Base-by-base conservation (phyloP, 805 yeast genomes). In the Saturnispora gosingensis region DNA sequence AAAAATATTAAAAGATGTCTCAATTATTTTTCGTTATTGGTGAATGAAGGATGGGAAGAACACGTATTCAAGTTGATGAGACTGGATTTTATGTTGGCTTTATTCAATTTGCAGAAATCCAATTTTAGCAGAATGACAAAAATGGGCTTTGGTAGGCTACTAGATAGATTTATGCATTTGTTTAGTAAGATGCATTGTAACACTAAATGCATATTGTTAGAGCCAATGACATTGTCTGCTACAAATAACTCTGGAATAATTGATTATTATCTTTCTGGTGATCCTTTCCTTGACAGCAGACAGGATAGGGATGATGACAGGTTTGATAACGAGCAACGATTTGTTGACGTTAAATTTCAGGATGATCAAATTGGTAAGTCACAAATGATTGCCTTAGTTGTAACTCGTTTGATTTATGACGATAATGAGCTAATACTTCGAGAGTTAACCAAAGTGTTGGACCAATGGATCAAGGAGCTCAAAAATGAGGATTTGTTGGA, bases 1-100 rank as follows among this genome's bases (percentile, higher is more conserved):
- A 72, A 68, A 11, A 82, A 81, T 46, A 68, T 91, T 44, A 82
- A 81, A 57, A 73, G 76, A 46, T 81, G 84, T 10, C 62, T 93
- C 8, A 71, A 83, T 0, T 91, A 78, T 61, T 81, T 89, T 60
- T 88, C 86, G 61, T 71, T 86, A 30, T 66, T 88, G 1, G 80
- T 88, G 57, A 73, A 80, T 46, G 38, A 49, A 11, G 11, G 39
- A 4, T 75, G 79, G 40, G 83, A 85, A 52, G 75, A 73, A 48
- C 80, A 81, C 42, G 59, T 66, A 24, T 70, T 81, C 0, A 67
- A 77, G 34, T 64, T 86, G 34, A 82, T 74, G 59, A 71, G 96
- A 48, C 62, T 93, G 34, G 97, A 90, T 62, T 80, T 93, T 61
- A 76, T 91, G 75, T 63, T 73, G 15, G 61, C 76, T 2, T 62